Conservation (phyloP, 805 yeast species). For the Saturnispora zaruensis region DNA sequence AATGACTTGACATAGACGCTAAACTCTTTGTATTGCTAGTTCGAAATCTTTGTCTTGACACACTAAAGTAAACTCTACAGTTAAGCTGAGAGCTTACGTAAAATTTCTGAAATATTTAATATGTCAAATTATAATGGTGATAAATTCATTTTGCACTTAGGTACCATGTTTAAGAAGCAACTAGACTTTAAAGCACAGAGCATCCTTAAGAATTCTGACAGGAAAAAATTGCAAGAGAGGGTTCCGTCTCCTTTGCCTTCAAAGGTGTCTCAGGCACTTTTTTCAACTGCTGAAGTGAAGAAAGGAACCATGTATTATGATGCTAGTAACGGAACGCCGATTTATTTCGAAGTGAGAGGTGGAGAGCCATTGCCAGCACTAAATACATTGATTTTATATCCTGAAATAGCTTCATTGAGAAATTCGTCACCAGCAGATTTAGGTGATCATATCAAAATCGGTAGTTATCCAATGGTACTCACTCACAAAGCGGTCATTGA, state of each 20-base stretch:
- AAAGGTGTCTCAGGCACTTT: slow-evolving; percentile 55
- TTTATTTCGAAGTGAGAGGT: slow-evolving; percentile 47
- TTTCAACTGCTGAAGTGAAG: slow-evolving; percentile 40
- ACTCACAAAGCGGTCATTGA: slow-evolving; percentile 72
- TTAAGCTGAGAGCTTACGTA: neutral
- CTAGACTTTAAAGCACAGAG: slow-evolving; percentile 63
- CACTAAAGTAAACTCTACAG: neutral
- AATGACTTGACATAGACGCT: neutral
- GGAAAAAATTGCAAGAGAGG: slow-evolving; percentile 44
- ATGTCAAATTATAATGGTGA: neutral
- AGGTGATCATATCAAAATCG: neutral
- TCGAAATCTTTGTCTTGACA: neutral
- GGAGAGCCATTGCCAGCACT: slow-evolving; percentile 49
- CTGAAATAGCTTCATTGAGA: slow-evolving; percentile 31
- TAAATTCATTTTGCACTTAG: neutral
- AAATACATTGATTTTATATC: slow-evolving; percentile 62
- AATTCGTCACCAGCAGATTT: neutral
- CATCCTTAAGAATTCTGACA: slow-evolving; percentile 75
- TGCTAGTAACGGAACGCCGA: slow-evolving; percentile 48
- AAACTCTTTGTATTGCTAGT: neutral
- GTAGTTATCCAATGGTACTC: slow-evolving; percentile 46
- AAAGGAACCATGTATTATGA: slow-evolving; percentile 61
- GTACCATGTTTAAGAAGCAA: slow-evolving; percentile 45
- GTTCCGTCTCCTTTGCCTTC: slow-evolving; percentile 37
- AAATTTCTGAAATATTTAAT: neutral